Conservation (phyloP, 1,284 basidiomycete genomes). For the Ceratobasidium sp. region DNA sequence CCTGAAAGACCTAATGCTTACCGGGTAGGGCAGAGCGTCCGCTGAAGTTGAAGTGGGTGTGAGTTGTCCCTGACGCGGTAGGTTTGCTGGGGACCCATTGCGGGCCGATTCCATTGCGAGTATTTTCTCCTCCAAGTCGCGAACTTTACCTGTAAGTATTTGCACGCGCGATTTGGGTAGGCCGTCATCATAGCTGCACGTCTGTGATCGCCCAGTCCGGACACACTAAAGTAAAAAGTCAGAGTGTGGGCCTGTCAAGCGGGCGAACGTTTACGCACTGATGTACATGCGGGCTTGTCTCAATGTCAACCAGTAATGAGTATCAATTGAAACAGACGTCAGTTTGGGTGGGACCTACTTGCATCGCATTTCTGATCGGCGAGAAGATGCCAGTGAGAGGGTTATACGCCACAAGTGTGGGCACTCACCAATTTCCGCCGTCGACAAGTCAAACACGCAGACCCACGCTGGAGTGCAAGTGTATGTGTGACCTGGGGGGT, state of each 20-base stretch:
- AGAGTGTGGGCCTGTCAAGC: constrained; percentile 10
- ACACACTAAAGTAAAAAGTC: constrained; percentile 36
- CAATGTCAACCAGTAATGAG: background rate
- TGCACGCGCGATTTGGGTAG: constrained; percentile 73
- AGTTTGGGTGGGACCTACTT: constrained; percentile 10
- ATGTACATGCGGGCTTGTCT: constrained; percentile 35
- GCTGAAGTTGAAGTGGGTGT: background rate
- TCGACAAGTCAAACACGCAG: constrained; percentile 57
- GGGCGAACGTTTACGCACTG: constrained; percentile 23
- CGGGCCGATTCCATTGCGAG: constrained; percentile 33
- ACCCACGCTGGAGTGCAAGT: constrained; percentile 40
- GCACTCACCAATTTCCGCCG: constrained; percentile 79
- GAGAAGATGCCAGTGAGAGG: background rate
- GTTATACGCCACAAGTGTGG: constrained; percentile 33
- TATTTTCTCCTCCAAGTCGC: constrained; percentile 62
- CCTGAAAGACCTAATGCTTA: background rate
- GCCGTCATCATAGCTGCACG: constrained; percentile 73
- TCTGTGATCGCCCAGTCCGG: constrained; percentile 63
- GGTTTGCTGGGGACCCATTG: constrained; percentile 11
- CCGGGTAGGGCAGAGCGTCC: constrained; percentile 12
- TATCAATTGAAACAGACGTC: background rate
- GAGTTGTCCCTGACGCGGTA: constrained; percentile 6
- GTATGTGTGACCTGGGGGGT: background rate
- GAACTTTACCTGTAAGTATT: constrained; percentile 69
- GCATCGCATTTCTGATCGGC: constrained; percentile 43